Conservation (phyloP, 306 rosid genomes). For the Oxytropis ochrocephala region DNA sequence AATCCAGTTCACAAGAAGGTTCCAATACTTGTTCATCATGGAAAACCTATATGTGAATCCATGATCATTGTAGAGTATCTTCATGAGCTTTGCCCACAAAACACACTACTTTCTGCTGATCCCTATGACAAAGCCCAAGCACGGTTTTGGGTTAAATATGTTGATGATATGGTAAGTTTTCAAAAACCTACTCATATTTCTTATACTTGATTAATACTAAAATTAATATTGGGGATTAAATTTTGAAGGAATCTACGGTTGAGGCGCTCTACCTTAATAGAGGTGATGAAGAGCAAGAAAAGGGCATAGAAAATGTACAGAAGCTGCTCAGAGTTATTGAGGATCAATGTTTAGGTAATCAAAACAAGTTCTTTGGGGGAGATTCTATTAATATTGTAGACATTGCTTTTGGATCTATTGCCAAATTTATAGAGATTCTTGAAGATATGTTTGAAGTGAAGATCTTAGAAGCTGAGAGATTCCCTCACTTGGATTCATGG, state of each 20-base stretch:
- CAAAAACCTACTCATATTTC: background rate
- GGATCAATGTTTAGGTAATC: background rate
- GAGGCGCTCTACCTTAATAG: background rate
- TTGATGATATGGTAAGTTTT: constrained; percentile 7
- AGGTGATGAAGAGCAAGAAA: background rate
- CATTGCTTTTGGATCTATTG: constrained; percentile 4
- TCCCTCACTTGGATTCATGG: constrained; percentile 22
- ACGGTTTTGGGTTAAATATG: background rate
- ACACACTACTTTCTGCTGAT: constrained; percentile 30
- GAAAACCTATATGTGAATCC: constrained; percentile 16
- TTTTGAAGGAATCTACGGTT: background rate
- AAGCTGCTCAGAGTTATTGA: constrained; percentile 13
- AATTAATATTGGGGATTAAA: background rate
- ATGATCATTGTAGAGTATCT: constrained; percentile 35
- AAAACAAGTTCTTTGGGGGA: constrained; percentile 20
- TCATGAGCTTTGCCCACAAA: constrained; percentile 39
- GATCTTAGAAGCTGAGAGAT: background rate
- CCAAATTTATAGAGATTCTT: background rate
- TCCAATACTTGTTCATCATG: constrained; percentile 24
- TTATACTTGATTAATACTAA: too few species aligned
- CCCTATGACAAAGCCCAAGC: constrained; percentile 32
- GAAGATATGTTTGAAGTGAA: constrained; percentile 6
- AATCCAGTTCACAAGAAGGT: too few species aligned
- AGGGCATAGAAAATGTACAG: background rate
- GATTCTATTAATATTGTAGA: constrained; percentile 23